Evolutionary conservation across 805 yeast species (phyloP).

Genomic region (Suhomyces sp.): DNA sequence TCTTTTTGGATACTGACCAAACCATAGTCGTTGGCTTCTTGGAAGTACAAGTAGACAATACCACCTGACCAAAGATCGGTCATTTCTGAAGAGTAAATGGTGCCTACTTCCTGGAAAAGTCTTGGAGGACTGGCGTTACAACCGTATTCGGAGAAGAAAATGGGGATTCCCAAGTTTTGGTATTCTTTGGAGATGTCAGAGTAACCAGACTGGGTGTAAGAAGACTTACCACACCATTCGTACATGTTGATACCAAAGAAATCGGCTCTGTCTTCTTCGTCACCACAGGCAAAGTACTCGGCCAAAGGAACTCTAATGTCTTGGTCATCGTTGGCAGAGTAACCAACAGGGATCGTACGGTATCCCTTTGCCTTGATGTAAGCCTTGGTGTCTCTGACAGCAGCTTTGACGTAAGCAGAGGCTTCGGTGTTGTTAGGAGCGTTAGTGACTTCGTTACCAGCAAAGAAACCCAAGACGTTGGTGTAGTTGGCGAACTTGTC

Average conservation of each 20-base stretch:
- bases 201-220: slow-evolving; percentile 63
- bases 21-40: slow-evolving; percentile 75
- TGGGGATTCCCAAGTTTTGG: slow-evolving; percentile 63
- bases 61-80: slow-evolving; percentile 89
- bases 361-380: slow-evolving; percentile 60
- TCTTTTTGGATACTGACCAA: slow-evolving; percentile 53
- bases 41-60: slow-evolving; percentile 81
- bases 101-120: slow-evolving; percentile 66
- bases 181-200: slow-evolving; percentile 61
- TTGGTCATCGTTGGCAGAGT: slow-evolving; percentile 75
- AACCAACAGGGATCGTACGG: slow-evolving; percentile 75
- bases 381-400: slow-evolving; percentile 70
- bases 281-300: slow-evolving; percentile 77
- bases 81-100: slow-evolving; percentile 65
- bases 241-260: slow-evolving; percentile 88
- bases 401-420: slow-evolving; percentile 81
- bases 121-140: slow-evolving; percentile 71
- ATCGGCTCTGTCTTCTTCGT: slow-evolving; percentile 60
- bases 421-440: slow-evolving; percentile 63
- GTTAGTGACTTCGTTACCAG: slow-evolving; percentile 84
- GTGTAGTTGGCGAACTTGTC: slow-evolving; percentile 67
- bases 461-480: slow-evolving; percentile 77
- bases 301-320: slow-evolving; percentile 65
- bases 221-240: slow-evolving; percentile 78
- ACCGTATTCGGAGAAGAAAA: slow-evolving; percentile 81